Conservation (phyloP, 352 stramenopile species). For the Phytophthora podocarpi region DNA sequence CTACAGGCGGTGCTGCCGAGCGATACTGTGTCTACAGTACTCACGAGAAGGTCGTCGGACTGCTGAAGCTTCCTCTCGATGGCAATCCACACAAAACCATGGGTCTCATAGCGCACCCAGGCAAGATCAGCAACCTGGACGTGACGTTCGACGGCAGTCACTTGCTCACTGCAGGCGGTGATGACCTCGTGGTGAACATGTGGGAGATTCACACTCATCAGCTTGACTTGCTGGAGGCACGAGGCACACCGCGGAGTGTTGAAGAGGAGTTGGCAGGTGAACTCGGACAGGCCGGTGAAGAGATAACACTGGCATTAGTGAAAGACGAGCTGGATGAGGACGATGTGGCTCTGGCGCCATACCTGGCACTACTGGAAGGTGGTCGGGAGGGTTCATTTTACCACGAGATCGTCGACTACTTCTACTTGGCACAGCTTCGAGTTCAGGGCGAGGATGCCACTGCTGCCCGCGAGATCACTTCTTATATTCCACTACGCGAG, state of each 20-base stretch:
- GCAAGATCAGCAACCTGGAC: conserved; percentile 86
- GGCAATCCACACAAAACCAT: conserved; percentile 92
- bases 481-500: conserved; percentile 82
- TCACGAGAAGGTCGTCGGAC: conserved; percentile 81
- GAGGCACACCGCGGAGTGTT: conserved; percentile 13
- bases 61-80: conserved; percentile 91
- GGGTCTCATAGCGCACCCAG: conserved; percentile 93
- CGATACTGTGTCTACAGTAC: conserved; percentile 86
- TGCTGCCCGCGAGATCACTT: conserved; percentile 62
- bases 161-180: conserved; percentile 88
- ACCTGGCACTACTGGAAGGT: conserved; percentile 87
- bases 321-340: conserved; percentile 16
- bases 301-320: not conserved
- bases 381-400: conserved; percentile 82
- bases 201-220: conserved; percentile 88
- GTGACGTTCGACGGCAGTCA: conserved; percentile 87
- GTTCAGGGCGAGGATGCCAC: conserved; percentile 91
- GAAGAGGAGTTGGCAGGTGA: conserved; percentile 7
- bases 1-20: conserved; percentile 37
- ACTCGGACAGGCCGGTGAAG: not conserved
- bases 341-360: conserved; percentile 62
- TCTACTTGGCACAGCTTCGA: conserved; percentile 93
- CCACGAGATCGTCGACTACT: conserved; percentile 95
- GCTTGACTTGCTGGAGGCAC: conserved; percentile 73
- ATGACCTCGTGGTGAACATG: conserved; percentile 92